A percentile compares a stretch with the other conserved stretches of the same genome.
Conservation (phyloP, 2,329 filamentous ascomycete genomes). For the Aspergillus pseudoglaucus region DNA sequence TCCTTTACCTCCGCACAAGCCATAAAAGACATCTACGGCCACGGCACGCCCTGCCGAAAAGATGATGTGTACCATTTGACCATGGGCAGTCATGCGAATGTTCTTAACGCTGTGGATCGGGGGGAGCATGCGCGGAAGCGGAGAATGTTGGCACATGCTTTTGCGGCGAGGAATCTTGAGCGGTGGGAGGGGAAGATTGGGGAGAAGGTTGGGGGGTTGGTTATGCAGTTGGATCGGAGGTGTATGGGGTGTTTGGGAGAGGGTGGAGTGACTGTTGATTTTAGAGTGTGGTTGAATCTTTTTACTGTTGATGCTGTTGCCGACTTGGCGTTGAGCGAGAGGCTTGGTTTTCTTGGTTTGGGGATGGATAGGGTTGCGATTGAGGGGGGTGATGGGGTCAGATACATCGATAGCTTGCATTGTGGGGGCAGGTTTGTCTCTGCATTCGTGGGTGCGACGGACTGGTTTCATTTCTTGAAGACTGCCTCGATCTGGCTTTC, state of each 20-base stretch:
- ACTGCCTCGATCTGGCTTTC: conserved; percentile 40
- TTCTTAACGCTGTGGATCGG: conserved; percentile 35
- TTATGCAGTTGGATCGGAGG: conserved; percentile 33
- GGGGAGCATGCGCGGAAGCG: conserved; percentile 34
- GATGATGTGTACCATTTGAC: conserved; percentile 26
- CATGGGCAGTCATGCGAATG: conserved; percentile 26
- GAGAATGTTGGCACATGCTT: conserved; percentile 33
- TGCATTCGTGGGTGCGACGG: conserved; percentile 34
- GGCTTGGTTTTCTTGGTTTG: conserved; percentile 43
- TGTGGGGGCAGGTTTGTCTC: conserved; percentile 43
- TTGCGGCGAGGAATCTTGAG: conserved; percentile 36
- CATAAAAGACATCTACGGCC: conserved; percentile 34
- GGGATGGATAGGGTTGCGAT: conserved; percentile 40
- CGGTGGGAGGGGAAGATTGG: conserved; percentile 43
- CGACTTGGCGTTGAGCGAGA: conserved; percentile 46
- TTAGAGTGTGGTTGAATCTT: conserved; percentile 46
- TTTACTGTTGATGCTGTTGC: conserved; percentile 51
- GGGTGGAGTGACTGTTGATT: conserved; percentile 39
- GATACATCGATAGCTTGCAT: conserved; percentile 41
- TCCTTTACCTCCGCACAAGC: conserved; percentile 10
- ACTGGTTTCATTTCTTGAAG: conserved; percentile 42
- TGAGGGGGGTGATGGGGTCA: conserved; percentile 38
- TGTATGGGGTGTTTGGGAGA: conserved; percentile 27
- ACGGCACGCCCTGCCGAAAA: conserved; percentile 30
- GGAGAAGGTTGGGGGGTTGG: conserved; percentile 40